phyloP scores from a whole-genome alignment of 169 alveolate species.

The Babesia bovis region DNA sequence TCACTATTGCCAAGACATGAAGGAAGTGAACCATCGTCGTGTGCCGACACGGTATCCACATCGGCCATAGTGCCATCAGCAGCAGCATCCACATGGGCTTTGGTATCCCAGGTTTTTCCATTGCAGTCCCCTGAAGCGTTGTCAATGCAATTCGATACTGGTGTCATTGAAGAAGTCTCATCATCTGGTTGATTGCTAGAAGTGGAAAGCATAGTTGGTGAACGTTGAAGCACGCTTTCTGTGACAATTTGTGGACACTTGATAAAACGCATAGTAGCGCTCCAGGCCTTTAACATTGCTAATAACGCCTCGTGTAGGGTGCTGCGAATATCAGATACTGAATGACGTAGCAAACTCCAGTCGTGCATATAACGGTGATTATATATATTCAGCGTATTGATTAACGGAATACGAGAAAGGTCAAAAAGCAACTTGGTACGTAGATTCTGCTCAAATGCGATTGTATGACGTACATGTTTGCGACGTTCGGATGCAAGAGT shows the following conservation, averaged over 20 bases:
- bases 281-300: conserved; percentile 31
- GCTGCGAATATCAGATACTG: neutral
- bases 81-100: neutral
- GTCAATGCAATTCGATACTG: neutral
- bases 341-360: conserved; percentile 17
- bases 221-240: conserved; percentile 15
- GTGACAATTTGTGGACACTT: conserved; percentile 22
- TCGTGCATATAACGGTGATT: conserved; percentile 7
- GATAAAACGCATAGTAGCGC: conserved; percentile 9
- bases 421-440: conserved; percentile 42
- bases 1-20: neutral
- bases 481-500: conserved; percentile 9
- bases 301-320: neutral
- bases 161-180: neutral
- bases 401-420: conserved; percentile 15
- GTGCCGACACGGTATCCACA: neutral
- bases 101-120: neutral
- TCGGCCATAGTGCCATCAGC: neutral
- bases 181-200: neutral
- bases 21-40: neutral
- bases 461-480: neutral
- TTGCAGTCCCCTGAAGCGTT: neutral
- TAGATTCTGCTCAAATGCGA: conserved; percentile 17
- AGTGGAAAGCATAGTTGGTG: neutral
- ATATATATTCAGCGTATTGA: conserved; percentile 21